Evolutionary conservation across 1,139 yeast genomes (phyloP).

Genomic region (Geotrichum candidum): DNA sequence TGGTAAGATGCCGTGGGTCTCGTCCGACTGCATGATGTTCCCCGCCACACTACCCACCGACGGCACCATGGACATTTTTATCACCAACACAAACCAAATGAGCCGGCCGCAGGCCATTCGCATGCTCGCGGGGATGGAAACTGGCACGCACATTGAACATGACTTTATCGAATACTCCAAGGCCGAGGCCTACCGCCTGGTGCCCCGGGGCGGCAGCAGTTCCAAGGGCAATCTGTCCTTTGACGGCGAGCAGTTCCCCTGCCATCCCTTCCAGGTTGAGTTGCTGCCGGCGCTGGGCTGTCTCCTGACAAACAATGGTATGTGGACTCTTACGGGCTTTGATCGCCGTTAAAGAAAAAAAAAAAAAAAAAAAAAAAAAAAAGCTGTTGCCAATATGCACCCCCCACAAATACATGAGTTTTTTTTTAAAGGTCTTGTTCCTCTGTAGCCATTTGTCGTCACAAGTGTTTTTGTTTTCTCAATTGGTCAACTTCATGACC

Average conservation of each 20-base stretch:
- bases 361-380: neutral
- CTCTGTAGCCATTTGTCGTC: neutral
- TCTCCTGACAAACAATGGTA: constrained; percentile 27
- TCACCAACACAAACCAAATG: constrained; percentile 7
- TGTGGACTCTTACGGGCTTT: constrained; percentile 21
- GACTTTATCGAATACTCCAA: constrained; percentile 69
- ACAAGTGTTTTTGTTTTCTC: neutral
- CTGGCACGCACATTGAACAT: constrained; percentile 68
- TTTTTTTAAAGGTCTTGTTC: neutral
- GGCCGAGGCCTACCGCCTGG: constrained; percentile 67
- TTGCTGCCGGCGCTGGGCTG: constrained; percentile 38
- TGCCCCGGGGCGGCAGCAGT: constrained; percentile 46
- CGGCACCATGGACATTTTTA: constrained; percentile 70
- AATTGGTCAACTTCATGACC: neutral
- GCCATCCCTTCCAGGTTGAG: constrained; percentile 77
- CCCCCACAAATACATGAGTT: too few species aligned
- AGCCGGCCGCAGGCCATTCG: constrained; percentile 32
- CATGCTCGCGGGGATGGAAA: constrained; percentile 57
- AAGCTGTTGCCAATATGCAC: neutral
- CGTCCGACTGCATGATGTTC: constrained; percentile 76
- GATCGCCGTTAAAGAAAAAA: neutral
- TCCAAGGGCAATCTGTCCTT: constrained; percentile 60
- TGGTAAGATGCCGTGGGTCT: constrained; percentile 89
- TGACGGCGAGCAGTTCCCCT: constrained; percentile 85
- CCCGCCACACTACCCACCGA: constrained; percentile 91